Base-by-base conservation (phyloP, 2,329 filamentous ascomycete genomes). In the Boeremia exigua region DNA sequence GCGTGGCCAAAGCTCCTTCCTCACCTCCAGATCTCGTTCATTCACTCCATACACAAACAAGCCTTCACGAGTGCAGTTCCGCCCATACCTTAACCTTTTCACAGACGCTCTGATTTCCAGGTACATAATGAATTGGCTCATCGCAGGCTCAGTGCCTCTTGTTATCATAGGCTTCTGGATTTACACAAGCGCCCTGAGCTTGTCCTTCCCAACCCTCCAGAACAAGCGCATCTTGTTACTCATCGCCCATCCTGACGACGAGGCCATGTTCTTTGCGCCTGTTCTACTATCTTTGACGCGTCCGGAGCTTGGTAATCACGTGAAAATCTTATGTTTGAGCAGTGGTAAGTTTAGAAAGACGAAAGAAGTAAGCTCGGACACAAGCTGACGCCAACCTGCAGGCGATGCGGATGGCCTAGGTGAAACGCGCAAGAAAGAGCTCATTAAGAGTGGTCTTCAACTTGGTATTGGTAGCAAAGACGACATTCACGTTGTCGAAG, bases 181-280 rank as follows among this genome's bases (percentile, higher is more conserved):
- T 54, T 80, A 80, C 64, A 81, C 79, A 28, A 73, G 77, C 29
- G 77, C 78, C 56, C 71, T 81, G 56, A 77, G 70, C 60, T 60
- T 59, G 19, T 74, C 82, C 29, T 85, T 91, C 65, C 90, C 91
- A 4, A 84, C 80, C 39, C 80, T 97, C 60, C 82, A 81, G 66
- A 89, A 91, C 79, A 96, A 96, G 82, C 87, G 91, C 70, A 92
- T 99, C 71, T 90, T 91, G 73, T 84, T 99, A 49, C 82, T 99
- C 51, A 98, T 99, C 70, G 95, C 95, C 19, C 95, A 99, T 78
- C 95, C 95, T 0, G 95, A 99, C 77, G 95, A 99, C 71, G 95
- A 99, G 80, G 95, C 94, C 75, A 99, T 99, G 95, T 99, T 99
- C 82, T 99, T 99, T 78, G 87, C 92, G 60, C 95, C 95, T 0